Evolutionary conservation across 2,329 filamentous ascomycete species (phyloP).

Genomic region (Trichophyton benhamiae): DNA sequence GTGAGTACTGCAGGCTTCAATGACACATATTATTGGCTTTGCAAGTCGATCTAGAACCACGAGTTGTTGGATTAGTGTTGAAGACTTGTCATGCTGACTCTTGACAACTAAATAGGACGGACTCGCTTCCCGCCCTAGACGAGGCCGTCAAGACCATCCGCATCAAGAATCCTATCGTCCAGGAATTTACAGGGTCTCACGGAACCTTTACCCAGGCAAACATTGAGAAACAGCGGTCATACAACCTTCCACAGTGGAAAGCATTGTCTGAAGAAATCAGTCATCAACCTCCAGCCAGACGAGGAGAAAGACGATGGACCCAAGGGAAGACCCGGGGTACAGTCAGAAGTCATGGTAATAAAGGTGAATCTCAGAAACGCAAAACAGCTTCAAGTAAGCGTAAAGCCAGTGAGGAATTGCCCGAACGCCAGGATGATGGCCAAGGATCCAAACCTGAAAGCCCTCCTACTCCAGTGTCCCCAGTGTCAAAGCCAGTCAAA

Average conservation of each 20-base stretch:
- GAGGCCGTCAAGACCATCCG: slow-evolving; percentile 81
- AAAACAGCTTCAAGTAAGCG: slow-evolving; percentile 27
- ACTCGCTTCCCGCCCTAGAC: slow-evolving; percentile 63
- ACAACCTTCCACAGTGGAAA: slow-evolving; percentile 95
- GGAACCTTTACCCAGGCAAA: slow-evolving; percentile 96
- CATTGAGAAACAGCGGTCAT: slow-evolving; percentile 87
- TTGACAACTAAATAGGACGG: slow-evolving; percentile 38
- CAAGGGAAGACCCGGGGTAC: slow-evolving; percentile 36
- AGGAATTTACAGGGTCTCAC: slow-evolving; percentile 92
- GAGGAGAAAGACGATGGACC: slow-evolving; percentile 49
- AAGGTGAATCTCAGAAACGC: slow-evolving; percentile 36
- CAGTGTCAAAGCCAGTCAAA: slow-evolving; percentile 39
- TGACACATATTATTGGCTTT: slow-evolving; percentile 3
- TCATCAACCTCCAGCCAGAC: slow-evolving; percentile 82
- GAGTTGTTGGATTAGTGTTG: slow-evolving; percentile 1
- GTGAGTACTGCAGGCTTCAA: slow-evolving; percentile 40
- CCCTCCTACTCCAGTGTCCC: slow-evolving; percentile 44
- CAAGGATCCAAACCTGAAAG: slow-evolving; percentile 33
- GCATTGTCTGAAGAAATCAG: slow-evolving; percentile 86
- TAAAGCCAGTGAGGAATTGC: slow-evolving; percentile 30
- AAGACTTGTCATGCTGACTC: background rate
- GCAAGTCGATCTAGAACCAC: background rate
- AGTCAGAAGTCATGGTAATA: slow-evolving; percentile 23
- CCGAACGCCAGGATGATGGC: slow-evolving; percentile 21
- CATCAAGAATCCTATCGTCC: slow-evolving; percentile 93